Evolutionary conservation across 768 basidiomycete species (phyloP), one percentile per base, ranked within the genome.

Genomic region (Tephrocybe sp.): DNA sequence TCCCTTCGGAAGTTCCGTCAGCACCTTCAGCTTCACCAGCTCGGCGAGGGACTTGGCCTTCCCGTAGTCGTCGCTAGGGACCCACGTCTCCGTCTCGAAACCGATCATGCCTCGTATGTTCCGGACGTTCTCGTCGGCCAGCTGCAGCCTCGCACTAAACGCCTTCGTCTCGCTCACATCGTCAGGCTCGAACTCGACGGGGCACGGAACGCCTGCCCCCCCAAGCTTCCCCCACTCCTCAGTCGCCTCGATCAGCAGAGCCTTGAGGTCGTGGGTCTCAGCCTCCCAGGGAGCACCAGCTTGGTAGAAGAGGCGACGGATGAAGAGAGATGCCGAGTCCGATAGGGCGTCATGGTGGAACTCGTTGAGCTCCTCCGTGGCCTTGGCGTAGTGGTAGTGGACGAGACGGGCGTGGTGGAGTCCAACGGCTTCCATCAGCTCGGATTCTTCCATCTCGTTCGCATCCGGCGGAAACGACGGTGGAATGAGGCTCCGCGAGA

Each of bases 281-380:
- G 28, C 28, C 11, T 30, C 28, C 51, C 51, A 46, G 3, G 26
- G 44, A 32, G 20, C 12, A 39, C 44, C 18, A n/a, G 51, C 45
- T 12, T 32, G 20, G 37, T 25, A 0, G 21, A 52, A 52, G 11
- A 41, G 51, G 36, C 43, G 38, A 28, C 5, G 20, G 18, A 40
- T 30, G 20, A 46, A 24, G 4, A 33, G 12, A 28, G 21, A 20
- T 37, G 24, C 25, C 24, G 18, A 28, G 43, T 51, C 44, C 11
- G 43, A 4, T 7, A 38, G 21, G 6, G 43, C 50, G 30, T 45
- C 14, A 23, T 34, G 17, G 37, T 56, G 28, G 51, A 52, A 15
- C 45, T 45, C 39, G 39, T 39, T 25, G n/a, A n/a, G n/a, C n/a
- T n/a, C n/a, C n/a, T n/a, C n/a, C n/a, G n/a, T n/a, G n/a, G n/a